Evolutionary conservation across 805 yeast genomes (phyloP).

Genomic region (Lachancea lanzarotensis): DNA sequence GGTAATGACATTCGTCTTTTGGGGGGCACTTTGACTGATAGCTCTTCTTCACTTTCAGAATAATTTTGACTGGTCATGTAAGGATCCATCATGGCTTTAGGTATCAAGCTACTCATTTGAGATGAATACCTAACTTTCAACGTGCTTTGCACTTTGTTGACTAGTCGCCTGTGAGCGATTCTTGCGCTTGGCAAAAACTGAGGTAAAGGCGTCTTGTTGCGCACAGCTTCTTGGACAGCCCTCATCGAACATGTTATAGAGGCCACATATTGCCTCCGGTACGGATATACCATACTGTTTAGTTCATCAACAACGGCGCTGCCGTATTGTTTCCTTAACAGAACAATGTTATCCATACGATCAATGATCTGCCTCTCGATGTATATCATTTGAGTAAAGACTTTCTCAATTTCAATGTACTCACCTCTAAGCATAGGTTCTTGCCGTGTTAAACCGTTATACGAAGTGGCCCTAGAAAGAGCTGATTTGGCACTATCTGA

Average conservation of each 20-base stretch:
- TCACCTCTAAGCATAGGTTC: constrained; percentile 46
- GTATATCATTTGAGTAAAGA: constrained; percentile 41
- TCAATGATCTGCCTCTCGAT: constrained; percentile 42
- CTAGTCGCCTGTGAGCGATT: constrained; percentile 41
- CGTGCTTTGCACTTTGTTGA: constrained; percentile 38
- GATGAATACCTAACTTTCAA: constrained; percentile 26
- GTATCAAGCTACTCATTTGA: constrained; percentile 9
- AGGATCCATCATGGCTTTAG: constrained; percentile 9
- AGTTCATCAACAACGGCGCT: constrained; percentile 42
- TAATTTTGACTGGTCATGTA: constrained; percentile 13
- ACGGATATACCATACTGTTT: constrained; percentile 35
- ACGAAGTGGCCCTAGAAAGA: constrained; percentile 37
- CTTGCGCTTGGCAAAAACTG: constrained; percentile 45
- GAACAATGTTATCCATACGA: constrained; percentile 40
- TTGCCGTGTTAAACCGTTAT: constrained; percentile 36
- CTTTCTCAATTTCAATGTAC: constrained; percentile 35
- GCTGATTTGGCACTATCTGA: constrained; percentile 37
- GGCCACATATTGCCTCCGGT: constrained; percentile 41
- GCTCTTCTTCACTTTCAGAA: constrained; percentile 24
- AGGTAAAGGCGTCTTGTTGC: constrained; percentile 42
- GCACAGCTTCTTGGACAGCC: constrained; percentile 39
- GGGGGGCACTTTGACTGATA: constrained; percentile 4
- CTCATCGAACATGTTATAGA: constrained; percentile 36
- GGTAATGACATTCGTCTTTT: constrained; percentile 10
- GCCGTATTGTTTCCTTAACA: constrained; percentile 39